These are phyloP conservation scores for Panicum virgatum DNA, from an alignment of 202 grass and related monocot genomes.

Conservation along the genomic window DNA sequence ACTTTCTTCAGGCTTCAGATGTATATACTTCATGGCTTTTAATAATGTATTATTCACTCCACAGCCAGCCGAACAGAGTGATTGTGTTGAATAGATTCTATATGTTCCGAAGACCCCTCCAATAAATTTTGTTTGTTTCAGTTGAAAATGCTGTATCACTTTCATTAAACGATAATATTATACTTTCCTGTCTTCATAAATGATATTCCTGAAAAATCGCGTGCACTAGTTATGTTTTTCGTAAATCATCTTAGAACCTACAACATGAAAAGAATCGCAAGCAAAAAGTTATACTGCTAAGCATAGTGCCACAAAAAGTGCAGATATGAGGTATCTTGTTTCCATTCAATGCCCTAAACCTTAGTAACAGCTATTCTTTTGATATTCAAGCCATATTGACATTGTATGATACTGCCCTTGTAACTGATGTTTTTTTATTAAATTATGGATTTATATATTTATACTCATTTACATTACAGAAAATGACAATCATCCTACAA, in stretches of 20 bases:
- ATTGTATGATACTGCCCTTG: background rate
- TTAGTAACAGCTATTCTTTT: background rate
- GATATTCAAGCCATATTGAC: background rate
- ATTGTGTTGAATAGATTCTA: background rate
- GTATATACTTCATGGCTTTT: background rate
- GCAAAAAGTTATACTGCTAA: background rate
- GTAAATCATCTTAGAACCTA: background rate
- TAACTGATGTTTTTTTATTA: background rate
- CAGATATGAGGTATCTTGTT: background rate
- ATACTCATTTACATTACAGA: background rate
- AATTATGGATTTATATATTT: background rate
- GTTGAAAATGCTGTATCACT: background rate
- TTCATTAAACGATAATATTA: background rate
- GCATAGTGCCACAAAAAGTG: background rate
- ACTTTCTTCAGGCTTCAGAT: constrained; percentile 2
- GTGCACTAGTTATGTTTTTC: background rate
- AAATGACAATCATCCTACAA: background rate
- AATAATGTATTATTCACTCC: background rate
- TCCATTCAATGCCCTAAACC: background rate
- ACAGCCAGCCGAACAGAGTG: too few species aligned
- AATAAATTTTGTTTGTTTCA: background rate
- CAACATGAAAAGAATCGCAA: background rate
- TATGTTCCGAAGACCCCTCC: background rate
- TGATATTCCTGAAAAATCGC: background rate
- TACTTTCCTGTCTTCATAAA: background rate